Base-by-base conservation (phyloP, 495 filamentous ascomycete genomes). In the Talaromyces liani region DNA sequence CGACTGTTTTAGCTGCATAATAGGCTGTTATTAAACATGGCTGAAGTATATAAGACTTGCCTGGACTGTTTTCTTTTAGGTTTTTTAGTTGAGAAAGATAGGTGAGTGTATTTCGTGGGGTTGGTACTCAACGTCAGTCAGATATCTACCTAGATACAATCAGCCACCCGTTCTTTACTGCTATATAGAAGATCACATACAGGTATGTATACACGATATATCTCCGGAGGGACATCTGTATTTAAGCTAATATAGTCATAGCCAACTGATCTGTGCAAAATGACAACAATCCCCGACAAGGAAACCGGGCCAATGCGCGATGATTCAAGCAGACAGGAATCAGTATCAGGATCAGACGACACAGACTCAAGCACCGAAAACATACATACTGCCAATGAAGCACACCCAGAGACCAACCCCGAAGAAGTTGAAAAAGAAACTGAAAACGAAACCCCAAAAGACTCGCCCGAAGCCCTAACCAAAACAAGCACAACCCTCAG, bases 401-500 rank as follows among this genome's bases (percentile, higher is more conserved):
- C 22, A 25, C 22, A 56, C n/a, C 20, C 53, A 14, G 24, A 22
- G 1, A n/a, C 14, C 5, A 20, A 12, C 16, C 20, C 45, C 7
- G 16, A 14, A 4, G 22, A 27, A 27, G 51, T 25, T 16, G n/a
- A 45, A 18, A 18, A 27, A 54, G 51, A 54, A 56, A n/a, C 25
- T 24, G 14, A 36, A 16, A 36, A 10, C 4, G 16, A 20, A 25
- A 4, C 27, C 54, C n/a, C 56, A 25, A 20, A 18, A 36, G 16
- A 58, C 18, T 31, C 29, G 5, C 29, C 29, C 4, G 53, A 34
- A 41, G 31, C 14, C 20, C 58, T 61, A 9, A 49, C 34, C 6
- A 61, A 61, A 47, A 36, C 58, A 25, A 61, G 6, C 9, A 61
- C 58, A 10, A 61, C 34, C 22, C 27, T n/a, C 9, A 49, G 58